Percentiles rank a stretch among this genome's conserved stretches.
Conservation (phyloP, 352 stramenopile species). For the Phytophthora tentaculata region DNA sequence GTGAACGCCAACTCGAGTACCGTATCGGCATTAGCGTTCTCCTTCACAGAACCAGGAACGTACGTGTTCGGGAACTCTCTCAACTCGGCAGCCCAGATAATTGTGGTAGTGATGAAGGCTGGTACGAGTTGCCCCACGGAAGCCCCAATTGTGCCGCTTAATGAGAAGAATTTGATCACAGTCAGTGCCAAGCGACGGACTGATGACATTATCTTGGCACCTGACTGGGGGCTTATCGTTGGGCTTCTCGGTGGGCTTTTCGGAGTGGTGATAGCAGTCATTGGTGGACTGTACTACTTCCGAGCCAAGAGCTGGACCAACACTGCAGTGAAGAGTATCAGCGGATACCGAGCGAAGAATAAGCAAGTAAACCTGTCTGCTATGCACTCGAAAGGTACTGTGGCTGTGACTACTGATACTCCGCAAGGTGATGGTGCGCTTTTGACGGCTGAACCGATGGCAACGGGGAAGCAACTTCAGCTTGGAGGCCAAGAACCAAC, state of each 20-base stretch:
- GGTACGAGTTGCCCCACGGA: conserved; percentile 80
- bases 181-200: conserved; percentile 80
- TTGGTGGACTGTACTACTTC: conserved; percentile 85
- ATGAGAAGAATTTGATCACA: conserved; percentile 86
- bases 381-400: conserved; percentile 76
- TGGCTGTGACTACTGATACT: conserved; percentile 44
- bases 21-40: conserved; percentile 88
- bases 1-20: conserved; percentile 62
- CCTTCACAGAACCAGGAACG: conserved; percentile 82
- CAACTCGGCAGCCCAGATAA: conserved; percentile 64
- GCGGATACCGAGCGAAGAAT: conserved; percentile 56
- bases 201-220: conserved; percentile 87
- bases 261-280: conserved; percentile 74
- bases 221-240: conserved; percentile 88
- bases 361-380: conserved; percentile 60
- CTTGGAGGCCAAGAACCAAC: conserved; percentile 19
- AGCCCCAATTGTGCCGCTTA: conserved; percentile 84
- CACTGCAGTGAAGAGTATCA: conserved; percentile 37
- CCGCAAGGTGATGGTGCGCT: conserved; percentile 3
- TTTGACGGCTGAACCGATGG: conserved; percentile 19
- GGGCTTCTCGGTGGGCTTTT: conserved; percentile 81
- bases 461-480: conserved; percentile 26
- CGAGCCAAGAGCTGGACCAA: conserved; percentile 83
- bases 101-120: conserved; percentile 86
- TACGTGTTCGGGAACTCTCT: conserved; percentile 92